These are phyloP conservation scores for Parathielavia hyrcaniae DNA, from an alignment of 495 filamentous ascomycete genomes.

Conservation along the genomic window DNA sequence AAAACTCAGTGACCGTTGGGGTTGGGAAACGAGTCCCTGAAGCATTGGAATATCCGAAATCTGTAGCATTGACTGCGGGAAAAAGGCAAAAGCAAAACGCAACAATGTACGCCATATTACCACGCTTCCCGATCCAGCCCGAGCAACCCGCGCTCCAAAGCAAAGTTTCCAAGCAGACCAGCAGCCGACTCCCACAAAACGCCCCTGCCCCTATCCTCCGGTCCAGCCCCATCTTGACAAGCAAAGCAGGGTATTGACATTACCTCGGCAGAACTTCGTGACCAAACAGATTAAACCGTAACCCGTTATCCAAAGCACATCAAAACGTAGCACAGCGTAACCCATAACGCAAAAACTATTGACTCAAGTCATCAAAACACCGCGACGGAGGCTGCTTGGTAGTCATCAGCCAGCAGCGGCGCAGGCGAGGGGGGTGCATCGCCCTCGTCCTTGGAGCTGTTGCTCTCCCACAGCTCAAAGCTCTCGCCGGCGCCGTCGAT, in stretches of 20 bases:
- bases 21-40: too few relatives aligned
- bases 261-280: background rate
- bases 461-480: constrained; percentile 63
- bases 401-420: constrained; percentile 4
- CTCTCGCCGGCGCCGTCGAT: constrained; percentile 48
- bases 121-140: background rate
- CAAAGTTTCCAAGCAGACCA: background rate
- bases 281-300: background rate
- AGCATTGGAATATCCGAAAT: too few relatives aligned
- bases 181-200: constrained; percentile 1
- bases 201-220: constrained; percentile 2
- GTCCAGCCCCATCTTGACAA: constrained; percentile 1
- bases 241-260: constrained; percentile 11
- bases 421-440: constrained; percentile 26
- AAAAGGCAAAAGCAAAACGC: background rate
- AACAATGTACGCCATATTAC: background rate
- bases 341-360: background rate
- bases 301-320: constrained; percentile 1
- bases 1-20: too few relatives aligned
- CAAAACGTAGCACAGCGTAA: background rate
- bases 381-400: background rate
- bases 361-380: constrained; percentile 1
- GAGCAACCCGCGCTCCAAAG: background rate
- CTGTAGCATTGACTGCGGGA: constrained; percentile 4
- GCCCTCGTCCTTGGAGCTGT: constrained; percentile 49